Evolutionary conservation across 129 eudicot species (phyloP).

Genomic region (Saussurea involucrata): DNA sequence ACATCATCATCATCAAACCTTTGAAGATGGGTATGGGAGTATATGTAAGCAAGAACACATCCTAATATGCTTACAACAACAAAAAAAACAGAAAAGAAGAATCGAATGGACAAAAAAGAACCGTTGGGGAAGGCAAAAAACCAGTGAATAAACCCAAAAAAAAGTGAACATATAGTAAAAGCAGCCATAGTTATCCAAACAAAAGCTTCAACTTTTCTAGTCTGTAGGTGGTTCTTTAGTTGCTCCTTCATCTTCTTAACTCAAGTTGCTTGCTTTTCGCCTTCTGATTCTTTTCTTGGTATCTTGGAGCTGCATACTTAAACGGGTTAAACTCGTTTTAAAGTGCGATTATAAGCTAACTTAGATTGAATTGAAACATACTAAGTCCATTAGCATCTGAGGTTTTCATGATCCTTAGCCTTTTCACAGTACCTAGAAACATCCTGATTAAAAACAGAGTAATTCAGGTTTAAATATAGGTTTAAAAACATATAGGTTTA

Average conservation of each 20-base stretch:
- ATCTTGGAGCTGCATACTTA: constrained; percentile 50
- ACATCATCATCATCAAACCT: constrained; percentile 36
- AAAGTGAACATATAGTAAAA: constrained; percentile 17
- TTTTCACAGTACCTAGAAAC: constrained; percentile 73
- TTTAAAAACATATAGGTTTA: too few species aligned
- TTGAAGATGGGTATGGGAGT: constrained; percentile 35
- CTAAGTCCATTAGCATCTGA: constrained; percentile 88
- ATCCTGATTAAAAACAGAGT: constrained; percentile 45
- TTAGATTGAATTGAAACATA: constrained; percentile 20
- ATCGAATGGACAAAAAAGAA: constrained; percentile 10
- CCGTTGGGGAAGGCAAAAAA: not conserved
- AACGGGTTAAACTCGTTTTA: not conserved
- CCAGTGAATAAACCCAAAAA: not conserved
- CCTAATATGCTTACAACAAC: constrained; percentile 17
- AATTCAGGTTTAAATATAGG: constrained; percentile 8
- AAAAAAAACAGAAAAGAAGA: constrained; percentile 8
- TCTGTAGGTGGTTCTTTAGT: constrained; percentile 23
- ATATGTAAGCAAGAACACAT: constrained; percentile 21
- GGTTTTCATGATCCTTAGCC: constrained; percentile 87
- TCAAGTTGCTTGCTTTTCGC: constrained; percentile 32
- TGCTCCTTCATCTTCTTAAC: constrained; percentile 29
- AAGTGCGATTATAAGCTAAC: not conserved
- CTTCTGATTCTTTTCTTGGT: constrained; percentile 40
- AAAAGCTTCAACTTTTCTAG: constrained; percentile 46
- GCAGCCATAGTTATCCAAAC: constrained; percentile 28